These are phyloP conservation scores for Magnolia kwangsiensis DNA, from an alignment of 164 flowering plant species.

Conservation along the genomic window DNA sequence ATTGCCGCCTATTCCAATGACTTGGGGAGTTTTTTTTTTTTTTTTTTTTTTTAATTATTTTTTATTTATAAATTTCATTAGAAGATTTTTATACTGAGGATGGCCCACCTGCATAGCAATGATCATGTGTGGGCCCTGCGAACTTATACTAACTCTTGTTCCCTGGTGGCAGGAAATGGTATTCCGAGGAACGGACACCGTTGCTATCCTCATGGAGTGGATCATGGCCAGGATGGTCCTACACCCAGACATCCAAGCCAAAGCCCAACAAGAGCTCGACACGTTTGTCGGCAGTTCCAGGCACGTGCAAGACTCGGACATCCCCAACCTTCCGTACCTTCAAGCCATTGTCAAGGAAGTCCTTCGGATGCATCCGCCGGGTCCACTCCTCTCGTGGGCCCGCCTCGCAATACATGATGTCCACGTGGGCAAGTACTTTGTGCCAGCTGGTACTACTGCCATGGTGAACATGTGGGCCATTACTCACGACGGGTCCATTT, in stretches of 20 bases:
- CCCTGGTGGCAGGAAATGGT: conserved; percentile 52
- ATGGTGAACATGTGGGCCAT: conserved; percentile 99
- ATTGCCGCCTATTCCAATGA: too few species aligned
- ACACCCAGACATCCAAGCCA: conserved; percentile 67
- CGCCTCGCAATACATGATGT: conserved; percentile 69
- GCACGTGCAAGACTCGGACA: conserved; percentile 52
- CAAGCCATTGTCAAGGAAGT: conserved; percentile 73
- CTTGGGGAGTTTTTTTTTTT: neutral
- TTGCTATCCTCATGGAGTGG: conserved; percentile 76
- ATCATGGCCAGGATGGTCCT: conserved; percentile 66
- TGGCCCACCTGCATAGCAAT: neutral
- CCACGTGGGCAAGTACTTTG: conserved; percentile 47
- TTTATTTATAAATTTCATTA: too few species aligned
- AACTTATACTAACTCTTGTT: neutral
- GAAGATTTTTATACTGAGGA: neutral
- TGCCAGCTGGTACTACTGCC: conserved; percentile 83
- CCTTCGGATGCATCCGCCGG: conserved; percentile 81
- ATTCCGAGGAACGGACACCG: conserved; percentile 79
- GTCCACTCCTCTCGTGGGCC: conserved; percentile 88
- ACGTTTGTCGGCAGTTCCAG: conserved; percentile 32
- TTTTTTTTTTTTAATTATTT: neutral
- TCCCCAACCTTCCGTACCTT: conserved; percentile 58
- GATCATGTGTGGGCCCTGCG: neutral
- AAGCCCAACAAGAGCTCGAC: conserved; percentile 58
- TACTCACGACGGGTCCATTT: conserved; percentile 59